Base-by-base conservation (phyloP, 371 early-diverging fungal genomes). In the Rhizopus arrhizus region DNA sequence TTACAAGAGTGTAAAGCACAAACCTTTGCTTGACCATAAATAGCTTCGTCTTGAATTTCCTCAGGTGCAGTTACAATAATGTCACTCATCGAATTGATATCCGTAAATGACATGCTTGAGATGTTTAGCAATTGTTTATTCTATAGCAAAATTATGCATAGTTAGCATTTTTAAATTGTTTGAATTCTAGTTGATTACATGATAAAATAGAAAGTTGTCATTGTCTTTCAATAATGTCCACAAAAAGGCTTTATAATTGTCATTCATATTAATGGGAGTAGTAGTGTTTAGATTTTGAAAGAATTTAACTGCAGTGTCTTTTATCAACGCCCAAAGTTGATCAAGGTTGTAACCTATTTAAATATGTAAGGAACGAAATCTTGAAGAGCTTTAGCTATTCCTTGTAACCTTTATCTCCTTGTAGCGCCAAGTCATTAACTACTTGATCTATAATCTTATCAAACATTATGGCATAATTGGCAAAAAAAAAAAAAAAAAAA, bases 21-120 rank as follows among this genome's bases (percentile, higher is more conserved):
- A 22, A 64, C 65, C 59, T 58, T 53, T 43, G 54, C 15, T 32
- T 5, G 35, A 12, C 65, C 65, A 55, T 59, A 64, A 9, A 64
- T 42, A 22, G 42, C 41, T 13, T 16, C 53, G 31, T 64, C 55
- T 22, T 59, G 55, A 7, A 31, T 28, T 6, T 64, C 51, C 29
- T 49, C 40, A 32, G 29, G 42, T 29, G 59, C 15, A 15, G 34
- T 49, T 2, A 64, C 43, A 0, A 5, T 49, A 5, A 53, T 38
- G 12, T 40, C 31, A 22, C 31, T 16, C 12, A 28, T 31, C 4
- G 31, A 9, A 28, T 48, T n/a, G 0, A 54, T n/a, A 12, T 55
- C 32, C 11, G 53, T 22, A 32, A 40, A 64, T 11, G 36, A 29
- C 3, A 59, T 31, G 12, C 11, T 3, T 1, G 1, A 29, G 10